These are phyloP conservation scores for Ichthyophonus hoferi DNA, from an alignment of 208 protist genomes.

Conservation along the genomic window DNA sequence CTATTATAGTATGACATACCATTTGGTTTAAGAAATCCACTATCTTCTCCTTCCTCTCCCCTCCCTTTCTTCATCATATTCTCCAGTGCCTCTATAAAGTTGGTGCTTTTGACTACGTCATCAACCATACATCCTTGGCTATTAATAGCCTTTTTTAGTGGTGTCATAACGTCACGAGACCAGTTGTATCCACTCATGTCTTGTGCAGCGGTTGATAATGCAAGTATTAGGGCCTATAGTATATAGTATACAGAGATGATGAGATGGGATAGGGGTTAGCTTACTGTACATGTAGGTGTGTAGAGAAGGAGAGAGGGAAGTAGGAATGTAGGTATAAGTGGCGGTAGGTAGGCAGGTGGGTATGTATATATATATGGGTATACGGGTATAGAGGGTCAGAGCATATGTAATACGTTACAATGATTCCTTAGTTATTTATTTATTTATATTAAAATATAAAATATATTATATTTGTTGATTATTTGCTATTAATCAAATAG, in stretches of 20 bases:
- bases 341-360: not conserved
- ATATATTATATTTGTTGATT: too few species aligned
- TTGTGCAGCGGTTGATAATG: not conserved
- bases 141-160: not conserved
- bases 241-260: not conserved
- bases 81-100: not conserved
- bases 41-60: not conserved
- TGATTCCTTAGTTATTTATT: too few species aligned
- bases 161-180: not conserved
- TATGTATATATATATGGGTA: too few species aligned
- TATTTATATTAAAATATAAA: too few species aligned
- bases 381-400: too few species aligned
- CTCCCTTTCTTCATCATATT: not conserved
- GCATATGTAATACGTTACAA: too few species aligned
- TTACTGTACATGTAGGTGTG: too few species aligned
- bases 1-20: too few species aligned
- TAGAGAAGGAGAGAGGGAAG: not conserved
- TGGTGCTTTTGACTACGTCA: not conserved
- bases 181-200: constrained; percentile 7
- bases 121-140: not conserved
- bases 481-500: too few species aligned
- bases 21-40: too few species aligned
- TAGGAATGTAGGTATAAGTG: not conserved
- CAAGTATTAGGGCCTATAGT: not conserved
- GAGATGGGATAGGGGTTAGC: too few species aligned